Evolutionary conservation across 257 asterid species (phyloP).

Genomic region (Buddleja alternifolia): DNA sequence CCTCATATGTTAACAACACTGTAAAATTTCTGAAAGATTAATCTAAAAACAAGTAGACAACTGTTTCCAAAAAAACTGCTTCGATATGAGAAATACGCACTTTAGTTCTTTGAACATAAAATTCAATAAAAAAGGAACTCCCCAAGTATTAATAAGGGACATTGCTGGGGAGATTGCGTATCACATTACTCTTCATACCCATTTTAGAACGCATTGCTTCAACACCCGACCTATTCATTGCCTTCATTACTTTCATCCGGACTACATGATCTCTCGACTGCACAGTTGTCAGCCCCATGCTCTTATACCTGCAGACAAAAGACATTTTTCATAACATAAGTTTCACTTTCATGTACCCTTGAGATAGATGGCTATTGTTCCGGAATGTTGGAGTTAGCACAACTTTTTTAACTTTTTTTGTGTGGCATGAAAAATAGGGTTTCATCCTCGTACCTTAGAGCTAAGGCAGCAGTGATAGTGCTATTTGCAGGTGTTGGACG

Average conservation of each 20-base stretch:
- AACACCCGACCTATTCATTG: constrained; percentile 68
- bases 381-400: too few relatives aligned
- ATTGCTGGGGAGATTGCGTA: constrained; percentile 90
- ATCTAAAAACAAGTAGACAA: too few relatives aligned
- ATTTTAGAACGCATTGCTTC: constrained; percentile 87
- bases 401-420: too few relatives aligned
- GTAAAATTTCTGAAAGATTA: too few relatives aligned
- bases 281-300: constrained; percentile 91
- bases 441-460: constrained; percentile 58
- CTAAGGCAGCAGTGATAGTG: constrained; percentile 54
- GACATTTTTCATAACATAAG: constrained; percentile 3
- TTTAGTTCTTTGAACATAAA: neutral
- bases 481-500: constrained; percentile 68
- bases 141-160: constrained; percentile 51
- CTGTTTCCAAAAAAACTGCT: neutral
- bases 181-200: constrained; percentile 89
- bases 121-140: neutral
- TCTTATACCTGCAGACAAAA: constrained; percentile 59
- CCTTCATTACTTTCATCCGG: constrained; percentile 80
- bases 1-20: too few relatives aligned
- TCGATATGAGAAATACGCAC: neutral
- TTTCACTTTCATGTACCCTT: neutral
- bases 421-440: constrained; percentile 5
- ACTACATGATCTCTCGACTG: constrained; percentile 72
- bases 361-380: too few relatives aligned